Percentiles rank a stretch among this genome's conserved stretches.
Conservation (phyloP, 139 green algal species). For the Tetradesmus obliquus region DNA sequence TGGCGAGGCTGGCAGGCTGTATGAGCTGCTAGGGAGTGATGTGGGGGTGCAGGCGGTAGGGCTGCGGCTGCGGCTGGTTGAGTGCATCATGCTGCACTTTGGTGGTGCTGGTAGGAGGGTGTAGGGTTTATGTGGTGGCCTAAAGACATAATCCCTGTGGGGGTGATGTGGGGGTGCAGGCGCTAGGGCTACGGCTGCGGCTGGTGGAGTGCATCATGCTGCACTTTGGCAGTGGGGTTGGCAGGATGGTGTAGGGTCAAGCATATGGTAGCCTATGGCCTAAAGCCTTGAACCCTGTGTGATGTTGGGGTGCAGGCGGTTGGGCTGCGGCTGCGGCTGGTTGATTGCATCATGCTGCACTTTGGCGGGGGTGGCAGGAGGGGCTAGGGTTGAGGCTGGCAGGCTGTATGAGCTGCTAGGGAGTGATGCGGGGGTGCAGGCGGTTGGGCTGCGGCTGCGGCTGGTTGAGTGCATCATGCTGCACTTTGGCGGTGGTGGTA, state of each 20-base stretch:
- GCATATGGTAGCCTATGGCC: too few species aligned
- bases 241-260: too few species aligned
- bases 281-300: too few species aligned
- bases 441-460: slow-evolving; percentile 11
- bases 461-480: background rate
- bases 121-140: too few species aligned
- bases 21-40: background rate
- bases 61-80: slow-evolving; percentile 23
- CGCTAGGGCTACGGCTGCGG: too few species aligned
- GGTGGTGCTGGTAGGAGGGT: background rate
- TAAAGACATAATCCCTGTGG: too few species aligned
- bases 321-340: slow-evolving; percentile 20
- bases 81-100: background rate
- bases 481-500: background rate
- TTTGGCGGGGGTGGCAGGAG: too few species aligned
- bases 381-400: background rate
- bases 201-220: too few species aligned
- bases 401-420: background rate
- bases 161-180: too few species aligned
- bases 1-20: background rate
- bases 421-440: slow-evolving; percentile 4
- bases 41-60: slow-evolving; percentile 14
- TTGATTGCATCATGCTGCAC: background rate
- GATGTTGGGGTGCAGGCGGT: slow-evolving; percentile 15
- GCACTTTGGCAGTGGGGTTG: too few species aligned